phyloP scores from a whole-genome alignment of 139 green algal species.

The Chlamydomonas incerta region DNA sequence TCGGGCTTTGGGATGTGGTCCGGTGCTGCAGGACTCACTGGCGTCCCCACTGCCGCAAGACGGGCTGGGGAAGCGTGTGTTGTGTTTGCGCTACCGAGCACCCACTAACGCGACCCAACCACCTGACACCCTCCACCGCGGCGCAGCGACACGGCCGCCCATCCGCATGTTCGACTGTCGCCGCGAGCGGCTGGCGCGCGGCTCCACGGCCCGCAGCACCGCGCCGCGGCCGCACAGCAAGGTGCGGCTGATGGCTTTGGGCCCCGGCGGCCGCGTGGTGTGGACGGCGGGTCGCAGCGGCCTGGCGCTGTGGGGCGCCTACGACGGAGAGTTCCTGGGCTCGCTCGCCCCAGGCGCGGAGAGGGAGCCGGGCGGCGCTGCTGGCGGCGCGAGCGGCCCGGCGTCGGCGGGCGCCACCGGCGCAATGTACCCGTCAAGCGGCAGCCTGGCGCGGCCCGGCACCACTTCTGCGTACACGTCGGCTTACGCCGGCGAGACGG shows the following conservation, averaged over 20 bases:
- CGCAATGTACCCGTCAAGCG: neutral
- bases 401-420: constrained; percentile 14
- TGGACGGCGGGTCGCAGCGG: constrained; percentile 65
- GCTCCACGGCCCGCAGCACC: neutral
- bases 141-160: constrained; percentile 4
- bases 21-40: too few relatives aligned
- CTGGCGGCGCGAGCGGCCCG: neutral
- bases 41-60: too few relatives aligned
- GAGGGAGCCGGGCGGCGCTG: too few relatives aligned
- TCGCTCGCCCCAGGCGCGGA: neutral
- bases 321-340: constrained; percentile 50
- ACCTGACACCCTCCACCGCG: neutral
- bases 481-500: too few relatives aligned
- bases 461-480: too few relatives aligned
- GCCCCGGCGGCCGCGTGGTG: constrained; percentile 57
- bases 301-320: constrained; percentile 73
- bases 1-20: too few relatives aligned
- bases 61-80: too few relatives aligned
- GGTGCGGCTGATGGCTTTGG: constrained; percentile 35
- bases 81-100: too few relatives aligned
- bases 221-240: constrained; percentile 11
- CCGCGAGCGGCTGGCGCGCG: neutral
- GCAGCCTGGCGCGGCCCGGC: too few relatives aligned
- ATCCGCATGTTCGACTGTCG: constrained; percentile 26
- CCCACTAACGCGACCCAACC: too few relatives aligned